phyloP scores from a whole-genome alignment of 2,329 filamentous ascomycete species.

The Botrytis hyacinthi region DNA sequence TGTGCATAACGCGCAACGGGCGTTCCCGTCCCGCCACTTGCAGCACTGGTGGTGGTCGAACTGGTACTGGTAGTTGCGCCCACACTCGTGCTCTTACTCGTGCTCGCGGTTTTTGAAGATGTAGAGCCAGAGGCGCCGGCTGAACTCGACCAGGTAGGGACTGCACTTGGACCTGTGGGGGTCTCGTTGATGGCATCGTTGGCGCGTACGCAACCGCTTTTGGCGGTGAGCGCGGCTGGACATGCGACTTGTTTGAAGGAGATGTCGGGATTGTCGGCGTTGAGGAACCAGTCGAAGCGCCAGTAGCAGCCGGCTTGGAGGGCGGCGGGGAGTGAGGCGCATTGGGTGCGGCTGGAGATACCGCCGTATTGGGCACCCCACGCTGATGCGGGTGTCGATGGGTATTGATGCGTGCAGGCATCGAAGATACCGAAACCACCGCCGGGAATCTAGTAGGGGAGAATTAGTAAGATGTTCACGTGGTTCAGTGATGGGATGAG shows the following conservation, averaged over 20 bases:
- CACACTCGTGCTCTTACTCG: not conserved
- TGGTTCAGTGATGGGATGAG: not conserved
- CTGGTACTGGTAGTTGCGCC: not conserved
- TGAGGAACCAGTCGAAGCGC: constrained; percentile 53
- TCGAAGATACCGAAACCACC: constrained; percentile 57
- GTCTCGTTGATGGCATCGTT: constrained; percentile 17
- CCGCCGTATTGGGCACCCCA: constrained; percentile 51
- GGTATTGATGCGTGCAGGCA: constrained; percentile 50
- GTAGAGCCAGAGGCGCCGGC: not conserved
- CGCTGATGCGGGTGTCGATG: constrained; percentile 41
- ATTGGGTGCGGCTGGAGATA: constrained; percentile 44
- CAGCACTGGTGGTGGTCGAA: not conserved
- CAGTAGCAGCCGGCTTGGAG: constrained; percentile 49
- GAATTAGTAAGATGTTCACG: not conserved
- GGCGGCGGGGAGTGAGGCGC: constrained; percentile 44
- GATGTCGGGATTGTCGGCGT: constrained; percentile 47
- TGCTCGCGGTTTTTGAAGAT: not conserved
- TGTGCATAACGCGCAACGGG: constrained; percentile 8
- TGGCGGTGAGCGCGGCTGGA: constrained; percentile 45
- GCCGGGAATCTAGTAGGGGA: constrained; percentile 46
- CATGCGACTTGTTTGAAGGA: constrained; percentile 47
- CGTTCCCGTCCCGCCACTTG: not conserved
- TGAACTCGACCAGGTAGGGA: constrained; percentile 13
- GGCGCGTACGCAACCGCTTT: constrained; percentile 41
- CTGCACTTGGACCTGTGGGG: constrained; percentile 10